Evolutionary conservation across 108 stramenopile species (phyloP).

Genomic region (Nannochloropsis salina): DNA sequence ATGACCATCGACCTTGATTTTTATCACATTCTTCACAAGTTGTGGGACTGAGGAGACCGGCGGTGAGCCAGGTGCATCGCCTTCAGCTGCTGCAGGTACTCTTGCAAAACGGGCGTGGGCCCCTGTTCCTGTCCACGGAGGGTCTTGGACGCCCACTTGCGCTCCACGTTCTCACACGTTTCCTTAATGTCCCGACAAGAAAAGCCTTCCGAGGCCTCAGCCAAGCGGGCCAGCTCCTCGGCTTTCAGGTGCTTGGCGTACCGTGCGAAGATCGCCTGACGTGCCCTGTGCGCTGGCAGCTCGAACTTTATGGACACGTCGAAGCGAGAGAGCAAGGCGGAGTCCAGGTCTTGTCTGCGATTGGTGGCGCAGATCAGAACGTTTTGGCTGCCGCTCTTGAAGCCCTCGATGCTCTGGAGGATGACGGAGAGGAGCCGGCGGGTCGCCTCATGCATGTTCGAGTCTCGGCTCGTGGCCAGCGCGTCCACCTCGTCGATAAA

Average conservation of each 20-base stretch:
- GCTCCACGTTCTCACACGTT: slow-evolving; percentile 51
- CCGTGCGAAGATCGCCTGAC: slow-evolving; percentile 43
- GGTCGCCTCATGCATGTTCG: slow-evolving; percentile 53
- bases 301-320: slow-evolving; percentile 47
- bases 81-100: background rate
- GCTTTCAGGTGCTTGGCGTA: slow-evolving; percentile 50
- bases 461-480: slow-evolving; percentile 29
- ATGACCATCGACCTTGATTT: background rate
- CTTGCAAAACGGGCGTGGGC: slow-evolving; percentile 27
- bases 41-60: background rate
- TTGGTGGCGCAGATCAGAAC: slow-evolving; percentile 54
- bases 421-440: slow-evolving; percentile 50
- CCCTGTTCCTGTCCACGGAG: slow-evolving; percentile 33
- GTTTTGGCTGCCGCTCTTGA: slow-evolving; percentile 46
- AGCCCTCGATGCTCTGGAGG: slow-evolving; percentile 54
- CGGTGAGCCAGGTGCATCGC: background rate
- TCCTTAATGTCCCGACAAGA: slow-evolving; percentile 56
- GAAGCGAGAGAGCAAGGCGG: slow-evolving; percentile 49
- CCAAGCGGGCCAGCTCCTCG: slow-evolving; percentile 34
- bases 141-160: slow-evolving; percentile 44
- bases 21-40: background rate
- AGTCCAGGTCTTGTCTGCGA: slow-evolving; percentile 49
- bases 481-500: slow-evolving; percentile 52
- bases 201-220: slow-evolving; percentile 44
- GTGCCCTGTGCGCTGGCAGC: slow-evolving; percentile 39